Evolutionary conservation across 495 filamentous ascomycete species (phyloP), one percentile per base, ranked within the genome.

Genomic region (Hypomontagnella monticulosa): DNA sequence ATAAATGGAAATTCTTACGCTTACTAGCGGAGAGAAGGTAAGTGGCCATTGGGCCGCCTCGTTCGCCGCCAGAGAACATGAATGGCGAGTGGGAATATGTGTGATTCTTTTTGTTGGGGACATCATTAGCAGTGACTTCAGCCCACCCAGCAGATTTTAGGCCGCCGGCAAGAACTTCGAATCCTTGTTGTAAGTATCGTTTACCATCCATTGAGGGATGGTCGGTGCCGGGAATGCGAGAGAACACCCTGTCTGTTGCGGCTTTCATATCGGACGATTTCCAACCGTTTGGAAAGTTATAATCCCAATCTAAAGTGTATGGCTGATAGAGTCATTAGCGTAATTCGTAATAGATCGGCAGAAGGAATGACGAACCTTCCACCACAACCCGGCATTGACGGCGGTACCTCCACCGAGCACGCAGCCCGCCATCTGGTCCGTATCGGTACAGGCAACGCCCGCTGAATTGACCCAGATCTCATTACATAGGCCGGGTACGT

Each of bases 401-500:
- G 89, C 89, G n/a, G 88, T 88, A 48, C 89, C 89, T 63, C 90
- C 91, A 32, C 91, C 91, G 33, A 94, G 85, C 44, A 92, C 83
- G 68, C 91, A 93, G 18, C 88, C 91, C 42, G 88, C 89, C 85
- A 89, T 91, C 66, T 88, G 87, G 52, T 85, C 87, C 12, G 86
- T 87, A 69, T 93, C 88, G 0, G 82, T 81, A 76, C 90, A 92
- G 48, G 85, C 81, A 75, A 88, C 86, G 55, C 82, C 89, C 19
- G 76, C 77, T 14, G 84, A 86, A 67, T 86, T 83, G 37, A 78
- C 79, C 84, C 84, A 91, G 62, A 89, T 89, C 72, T 88, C 83
- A 70, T 87, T 90, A 75, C 86, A 90, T 50, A 93, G 83, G 56
- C 91, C 91, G 4, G 91, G 91, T n/a, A 93, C 84, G 70, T 93